Conservation (phyloP, 768 basidiomycete genomes). For the Favolaschia claudopus region DNA sequence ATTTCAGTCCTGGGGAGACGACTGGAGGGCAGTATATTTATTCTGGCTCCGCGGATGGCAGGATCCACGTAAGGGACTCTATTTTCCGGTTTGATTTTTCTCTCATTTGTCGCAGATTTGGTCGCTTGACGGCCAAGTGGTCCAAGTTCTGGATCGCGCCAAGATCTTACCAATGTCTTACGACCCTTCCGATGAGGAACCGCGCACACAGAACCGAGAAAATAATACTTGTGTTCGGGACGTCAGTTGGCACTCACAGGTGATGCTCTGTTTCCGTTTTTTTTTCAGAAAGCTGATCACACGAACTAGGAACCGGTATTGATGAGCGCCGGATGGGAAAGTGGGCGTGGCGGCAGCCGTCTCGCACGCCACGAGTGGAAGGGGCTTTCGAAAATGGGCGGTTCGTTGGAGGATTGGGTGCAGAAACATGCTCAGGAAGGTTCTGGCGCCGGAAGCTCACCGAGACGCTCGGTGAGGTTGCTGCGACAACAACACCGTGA, state of each 20-base stretch:
- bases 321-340: slow-evolving; percentile 93
- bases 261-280: slow-evolving; percentile 33
- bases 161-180: slow-evolving; percentile 72
- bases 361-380: slow-evolving; percentile 98
- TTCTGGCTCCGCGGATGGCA: slow-evolving; percentile 89
- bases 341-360: slow-evolving; percentile 66
- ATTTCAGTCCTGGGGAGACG: slow-evolving; percentile 93
- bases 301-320: slow-evolving; percentile 73
- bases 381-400: slow-evolving; percentile 77
- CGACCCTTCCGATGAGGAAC: slow-evolving; percentile 74
- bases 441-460: background rate
- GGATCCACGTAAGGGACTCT: slow-evolving; percentile 69
- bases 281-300: background rate
- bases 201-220: slow-evolving; percentile 37
- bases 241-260: slow-evolving; percentile 93
- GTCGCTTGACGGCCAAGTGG: slow-evolving; percentile 89
- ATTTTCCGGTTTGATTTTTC: slow-evolving; percentile 7
- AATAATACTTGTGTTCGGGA: slow-evolving; percentile 79
- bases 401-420: slow-evolving; percentile 76
- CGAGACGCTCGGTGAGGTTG: slow-evolving; percentile 11
- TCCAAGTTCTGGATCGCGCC: slow-evolving; percentile 85
- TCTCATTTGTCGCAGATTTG: slow-evolving; percentile 87
- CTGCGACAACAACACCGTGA: slow-evolving; percentile 4
- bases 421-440: slow-evolving; percentile 50
- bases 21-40: slow-evolving; percentile 95